A percentile compares a stretch with the other conserved stretches of the same genome.
Conservation (phyloP, 306 rosid species). For the Castanospermum australe region DNA sequence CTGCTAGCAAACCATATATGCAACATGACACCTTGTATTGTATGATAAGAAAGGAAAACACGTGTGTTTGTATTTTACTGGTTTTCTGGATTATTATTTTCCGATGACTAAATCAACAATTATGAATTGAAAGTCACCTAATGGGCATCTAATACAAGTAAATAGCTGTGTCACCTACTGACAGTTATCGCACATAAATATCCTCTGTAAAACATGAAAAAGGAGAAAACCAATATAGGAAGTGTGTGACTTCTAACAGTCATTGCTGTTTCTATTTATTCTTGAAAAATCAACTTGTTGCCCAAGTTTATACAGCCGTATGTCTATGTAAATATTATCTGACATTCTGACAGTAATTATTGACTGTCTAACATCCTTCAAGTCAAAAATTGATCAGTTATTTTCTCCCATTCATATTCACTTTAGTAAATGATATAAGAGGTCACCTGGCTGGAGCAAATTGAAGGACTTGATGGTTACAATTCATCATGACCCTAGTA, state of each 20-base stretch:
- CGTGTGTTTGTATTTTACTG: too few species aligned
- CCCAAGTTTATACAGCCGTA: background rate
- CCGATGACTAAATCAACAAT: background rate
- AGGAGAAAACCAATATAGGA: background rate
- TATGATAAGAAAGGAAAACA: too few species aligned
- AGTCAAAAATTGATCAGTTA: background rate
- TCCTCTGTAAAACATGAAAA: too few species aligned
- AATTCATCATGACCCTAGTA: background rate
- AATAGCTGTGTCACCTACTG: background rate
- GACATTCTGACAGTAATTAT: too few species aligned
- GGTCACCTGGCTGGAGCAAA: background rate
- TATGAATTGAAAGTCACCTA: background rate
- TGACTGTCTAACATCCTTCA: background rate
- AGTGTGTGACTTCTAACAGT: background rate
- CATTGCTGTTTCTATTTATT: background rate
- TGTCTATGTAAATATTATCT: too few species aligned
- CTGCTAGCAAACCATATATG: background rate
- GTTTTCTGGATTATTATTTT: background rate
- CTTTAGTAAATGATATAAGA: background rate
- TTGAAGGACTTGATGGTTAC: background rate
- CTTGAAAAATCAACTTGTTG: background rate
- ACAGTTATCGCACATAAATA: background rate
- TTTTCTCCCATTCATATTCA: background rate
- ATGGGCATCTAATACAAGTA: background rate
- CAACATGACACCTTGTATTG: background rate